A percentile compares a stretch with the other conserved stretches of the same genome.
phyloP scores from a whole-genome alignment of 768 basidiomycete genomes.

The Leccinum broughii region DNA sequence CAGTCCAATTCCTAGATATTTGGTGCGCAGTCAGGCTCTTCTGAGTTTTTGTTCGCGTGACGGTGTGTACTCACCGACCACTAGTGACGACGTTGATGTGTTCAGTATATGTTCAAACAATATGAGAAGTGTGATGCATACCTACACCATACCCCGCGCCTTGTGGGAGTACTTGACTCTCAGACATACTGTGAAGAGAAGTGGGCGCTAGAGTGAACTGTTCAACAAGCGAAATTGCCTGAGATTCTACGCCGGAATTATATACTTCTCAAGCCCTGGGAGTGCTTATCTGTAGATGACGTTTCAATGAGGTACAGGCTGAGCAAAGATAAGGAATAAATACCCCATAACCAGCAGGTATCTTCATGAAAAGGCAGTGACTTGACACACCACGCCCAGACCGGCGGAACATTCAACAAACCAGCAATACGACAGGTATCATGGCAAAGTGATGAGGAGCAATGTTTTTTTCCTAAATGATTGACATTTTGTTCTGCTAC shows the following conservation, averaged over 20 bases:
- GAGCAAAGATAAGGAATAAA: constrained; percentile 18
- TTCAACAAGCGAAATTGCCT: background rate
- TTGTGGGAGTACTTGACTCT: constrained; percentile 58
- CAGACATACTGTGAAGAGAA: constrained; percentile 22
- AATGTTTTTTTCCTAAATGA: background rate
- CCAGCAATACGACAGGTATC: background rate
- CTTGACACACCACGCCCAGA: background rate
- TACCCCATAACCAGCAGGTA: background rate
- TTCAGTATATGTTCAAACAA: constrained; percentile 2
- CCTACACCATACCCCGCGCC: constrained; percentile 87
- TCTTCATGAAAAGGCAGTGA: background rate
- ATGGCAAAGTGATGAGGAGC: background rate
- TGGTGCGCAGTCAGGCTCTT: constrained; percentile 2
- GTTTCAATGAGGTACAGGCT: background rate
- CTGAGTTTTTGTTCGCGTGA: background rate
- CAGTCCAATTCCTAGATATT: constrained; percentile 71
- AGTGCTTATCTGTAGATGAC: constrained; percentile 19
- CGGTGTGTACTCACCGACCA: constrained; percentile 45
- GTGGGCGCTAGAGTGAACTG: background rate
- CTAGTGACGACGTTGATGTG: constrained; percentile 29
- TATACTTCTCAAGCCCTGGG: background rate
- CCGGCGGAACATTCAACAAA: background rate
- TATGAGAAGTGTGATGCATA: constrained; percentile 32
- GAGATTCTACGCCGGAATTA: constrained; percentile 5
- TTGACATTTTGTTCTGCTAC: background rate